Percentiles rank a stretch among this genome's conserved stretches.
Evolutionary conservation across 371 early-diverging fungal genomes (phyloP).

Genomic region (Rhizopus delemar): DNA sequence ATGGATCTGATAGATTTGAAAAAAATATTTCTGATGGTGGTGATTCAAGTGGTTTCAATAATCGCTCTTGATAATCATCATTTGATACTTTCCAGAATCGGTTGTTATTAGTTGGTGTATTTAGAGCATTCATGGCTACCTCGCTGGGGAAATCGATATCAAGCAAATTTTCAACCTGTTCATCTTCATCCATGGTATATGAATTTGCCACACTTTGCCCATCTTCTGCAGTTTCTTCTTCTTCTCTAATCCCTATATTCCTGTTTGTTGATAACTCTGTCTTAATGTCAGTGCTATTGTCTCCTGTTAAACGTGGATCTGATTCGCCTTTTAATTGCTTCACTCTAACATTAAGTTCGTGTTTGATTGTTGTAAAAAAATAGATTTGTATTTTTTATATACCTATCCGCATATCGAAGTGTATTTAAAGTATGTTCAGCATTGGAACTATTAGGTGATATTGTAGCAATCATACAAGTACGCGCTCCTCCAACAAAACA

Average conservation of each 20-base stretch:
- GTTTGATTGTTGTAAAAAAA: not conserved
- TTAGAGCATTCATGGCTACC: constrained; percentile 26
- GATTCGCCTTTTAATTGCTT: constrained; percentile 50
- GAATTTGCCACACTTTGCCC: constrained; percentile 22
- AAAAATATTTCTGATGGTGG: constrained; percentile 37
- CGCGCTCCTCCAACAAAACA: constrained; percentile 96
- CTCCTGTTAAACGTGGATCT: constrained; percentile 30
- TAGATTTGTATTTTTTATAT: constrained; percentile 16
- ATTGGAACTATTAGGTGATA: constrained; percentile 90
- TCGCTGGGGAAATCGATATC: constrained; percentile 46
- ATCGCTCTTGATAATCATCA: constrained; percentile 26
- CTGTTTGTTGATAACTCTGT: not conserved
- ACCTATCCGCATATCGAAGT: constrained; percentile 94
- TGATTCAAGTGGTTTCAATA: constrained; percentile 38
- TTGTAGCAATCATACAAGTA: constrained; percentile 97
- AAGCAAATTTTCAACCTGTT: constrained; percentile 40
- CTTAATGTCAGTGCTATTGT: not conserved
- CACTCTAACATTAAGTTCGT: constrained; percentile 20
- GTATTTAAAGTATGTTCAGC: constrained; percentile 98
- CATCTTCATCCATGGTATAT: constrained; percentile 32
- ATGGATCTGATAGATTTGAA: constrained; percentile 5
- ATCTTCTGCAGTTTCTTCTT: constrained; percentile 2
- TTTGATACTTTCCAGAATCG: not conserved
- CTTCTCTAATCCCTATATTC: not conserved
- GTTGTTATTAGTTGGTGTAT: constrained; percentile 40